Evolutionary conservation across 2,329 filamentous ascomycete genomes (phyloP).

Genomic region (Fusarium vanettenii): DNA sequence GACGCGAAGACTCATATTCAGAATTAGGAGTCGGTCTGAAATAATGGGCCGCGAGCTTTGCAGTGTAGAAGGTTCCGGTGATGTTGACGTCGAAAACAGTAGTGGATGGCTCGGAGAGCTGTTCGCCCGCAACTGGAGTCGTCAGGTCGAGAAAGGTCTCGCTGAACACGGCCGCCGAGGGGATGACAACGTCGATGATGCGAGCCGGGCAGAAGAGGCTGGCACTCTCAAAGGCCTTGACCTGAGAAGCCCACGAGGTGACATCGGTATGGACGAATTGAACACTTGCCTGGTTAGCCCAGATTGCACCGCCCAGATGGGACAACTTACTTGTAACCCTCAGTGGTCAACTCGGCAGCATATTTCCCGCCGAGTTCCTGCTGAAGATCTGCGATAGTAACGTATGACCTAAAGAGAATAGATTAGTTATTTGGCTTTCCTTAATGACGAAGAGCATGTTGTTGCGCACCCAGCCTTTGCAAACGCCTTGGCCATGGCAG

Average conservation of each 20-base stretch:
- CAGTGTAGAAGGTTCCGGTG: background rate
- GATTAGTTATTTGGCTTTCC: background rate
- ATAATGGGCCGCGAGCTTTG: background rate
- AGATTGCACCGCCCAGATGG: background rate
- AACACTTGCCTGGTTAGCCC: background rate
- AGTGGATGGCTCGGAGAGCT: background rate
- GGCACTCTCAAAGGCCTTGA: background rate
- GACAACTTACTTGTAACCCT: background rate
- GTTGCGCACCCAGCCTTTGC: background rate
- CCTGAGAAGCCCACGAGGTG: background rate
- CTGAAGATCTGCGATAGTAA: background rate
- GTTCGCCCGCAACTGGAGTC: background rate
- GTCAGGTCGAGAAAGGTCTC: background rate
- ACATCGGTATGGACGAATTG: background rate
- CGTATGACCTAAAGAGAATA: background rate
- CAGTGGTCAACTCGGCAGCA: background rate
- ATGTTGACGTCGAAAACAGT: background rate
- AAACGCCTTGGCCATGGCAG: background rate
- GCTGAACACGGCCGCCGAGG: background rate
- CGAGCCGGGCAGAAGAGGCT: background rate
- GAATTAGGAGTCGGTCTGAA: background rate
- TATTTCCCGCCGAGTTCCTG: background rate
- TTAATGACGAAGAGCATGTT: background rate
- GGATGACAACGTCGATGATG: background rate
- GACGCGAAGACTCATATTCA: background rate